A percentile compares a stretch with the other conserved stretches of the same genome.
Conservation (phyloP, 164 flowering plant species). For the Piper longum region DNA sequence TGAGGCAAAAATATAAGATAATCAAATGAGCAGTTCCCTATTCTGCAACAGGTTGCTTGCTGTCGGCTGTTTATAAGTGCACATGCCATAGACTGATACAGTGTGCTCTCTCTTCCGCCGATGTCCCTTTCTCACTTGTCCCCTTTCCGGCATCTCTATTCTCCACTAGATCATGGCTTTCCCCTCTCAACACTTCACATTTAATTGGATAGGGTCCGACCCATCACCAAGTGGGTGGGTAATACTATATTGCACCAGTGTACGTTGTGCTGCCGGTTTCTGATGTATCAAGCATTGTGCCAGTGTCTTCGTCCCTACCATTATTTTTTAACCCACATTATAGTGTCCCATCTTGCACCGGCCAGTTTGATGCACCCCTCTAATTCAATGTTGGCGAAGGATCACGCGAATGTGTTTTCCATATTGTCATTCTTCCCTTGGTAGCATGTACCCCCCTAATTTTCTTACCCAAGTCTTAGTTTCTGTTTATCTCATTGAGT, state of each 20-base stretch:
- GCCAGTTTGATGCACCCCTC: neutral
- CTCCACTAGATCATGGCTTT: neutral
- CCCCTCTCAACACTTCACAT: neutral
- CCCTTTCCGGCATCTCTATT: neutral
- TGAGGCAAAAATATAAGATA: neutral
- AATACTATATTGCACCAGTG: too few species aligned
- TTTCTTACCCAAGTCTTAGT: neutral
- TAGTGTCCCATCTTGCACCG: neutral
- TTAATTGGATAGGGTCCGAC: neutral
- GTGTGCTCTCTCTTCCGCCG: neutral
- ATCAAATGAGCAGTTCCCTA: neutral
- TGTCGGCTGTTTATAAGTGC: neutral
- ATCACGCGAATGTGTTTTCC: neutral
- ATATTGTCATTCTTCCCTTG: neutral
- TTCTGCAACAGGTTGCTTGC: neutral
- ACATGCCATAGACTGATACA: neutral
- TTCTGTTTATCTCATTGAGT: neutral
- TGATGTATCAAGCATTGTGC: neutral
- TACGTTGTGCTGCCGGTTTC: too few species aligned
- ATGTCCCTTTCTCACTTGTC: neutral
- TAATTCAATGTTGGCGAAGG: too few species aligned
- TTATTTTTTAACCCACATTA: too few species aligned
- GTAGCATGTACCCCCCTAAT: neutral
- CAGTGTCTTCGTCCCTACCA: neutral
- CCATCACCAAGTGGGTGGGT: neutral